Evolutionary conservation across 345 rosid genomes (phyloP).

Genomic region (Corymbia maculata): DNA sequence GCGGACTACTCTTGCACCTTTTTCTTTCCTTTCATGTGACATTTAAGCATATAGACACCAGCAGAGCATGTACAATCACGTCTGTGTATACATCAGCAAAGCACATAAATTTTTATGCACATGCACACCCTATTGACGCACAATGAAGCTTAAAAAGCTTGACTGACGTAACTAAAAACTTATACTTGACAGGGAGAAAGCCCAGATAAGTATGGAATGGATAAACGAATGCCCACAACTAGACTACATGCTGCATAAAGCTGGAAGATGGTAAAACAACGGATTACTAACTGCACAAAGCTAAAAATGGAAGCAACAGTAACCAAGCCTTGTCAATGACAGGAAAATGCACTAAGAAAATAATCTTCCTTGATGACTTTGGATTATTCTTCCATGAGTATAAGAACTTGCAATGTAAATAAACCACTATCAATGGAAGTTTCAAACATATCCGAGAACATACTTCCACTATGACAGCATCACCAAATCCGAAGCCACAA

Average conservation of each 20-base stretch:
- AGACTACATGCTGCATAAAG: neutral
- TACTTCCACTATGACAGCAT: constrained; percentile 93
- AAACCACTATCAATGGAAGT: neutral
- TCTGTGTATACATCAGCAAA: neutral
- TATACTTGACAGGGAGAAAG: neutral
- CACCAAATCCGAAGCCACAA: constrained; percentile 97
- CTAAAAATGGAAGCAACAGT: neutral
- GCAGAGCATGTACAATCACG: neutral
- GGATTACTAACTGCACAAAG: neutral
- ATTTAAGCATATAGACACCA: neutral
- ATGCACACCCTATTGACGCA: neutral
- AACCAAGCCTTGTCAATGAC: neutral
- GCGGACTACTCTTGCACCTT: neutral
- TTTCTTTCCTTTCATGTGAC: neutral
- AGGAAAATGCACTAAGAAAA: neutral
- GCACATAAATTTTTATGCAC: neutral
- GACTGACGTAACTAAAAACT: neutral
- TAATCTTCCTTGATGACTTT: neutral
- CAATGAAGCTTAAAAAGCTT: neutral
- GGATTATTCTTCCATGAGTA: neutral
- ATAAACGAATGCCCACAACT: neutral
- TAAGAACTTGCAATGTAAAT: neutral
- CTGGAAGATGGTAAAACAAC: neutral
- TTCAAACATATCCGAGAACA: constrained; percentile 6
- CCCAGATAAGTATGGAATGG: neutral